Conservation (phyloP, 345 rosid species). For the Eucalyptus polyanthemos region DNA sequence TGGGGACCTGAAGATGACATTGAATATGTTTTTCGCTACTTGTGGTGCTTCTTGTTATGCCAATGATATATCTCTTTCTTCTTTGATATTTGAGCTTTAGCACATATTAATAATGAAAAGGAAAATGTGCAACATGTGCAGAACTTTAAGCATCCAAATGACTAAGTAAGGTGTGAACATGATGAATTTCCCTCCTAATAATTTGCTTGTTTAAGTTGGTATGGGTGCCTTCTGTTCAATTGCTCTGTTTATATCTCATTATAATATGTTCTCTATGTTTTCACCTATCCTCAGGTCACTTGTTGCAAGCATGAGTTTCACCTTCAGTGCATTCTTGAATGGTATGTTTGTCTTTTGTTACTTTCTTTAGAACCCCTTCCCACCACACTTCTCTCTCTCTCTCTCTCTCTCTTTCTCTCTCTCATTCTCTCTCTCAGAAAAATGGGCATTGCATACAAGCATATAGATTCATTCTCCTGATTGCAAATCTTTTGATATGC, state of each 20-base stretch:
- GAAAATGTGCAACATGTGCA: not conserved
- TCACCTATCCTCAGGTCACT: slow-evolving; percentile 31
- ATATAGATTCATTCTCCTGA: not conserved
- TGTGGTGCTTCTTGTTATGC: not conserved
- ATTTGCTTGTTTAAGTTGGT: not conserved
- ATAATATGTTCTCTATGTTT: not conserved
- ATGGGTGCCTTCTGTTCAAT: not conserved
- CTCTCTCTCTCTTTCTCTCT: not conserved
- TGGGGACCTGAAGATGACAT: not conserved
- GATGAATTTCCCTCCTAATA: not conserved
- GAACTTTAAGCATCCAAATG: not conserved
- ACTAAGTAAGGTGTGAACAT: not conserved
- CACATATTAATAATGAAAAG: not conserved
- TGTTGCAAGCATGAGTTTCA: slow-evolving; percentile 75
- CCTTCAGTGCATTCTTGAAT: slow-evolving; percentile 74
- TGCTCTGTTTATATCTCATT: not conserved
- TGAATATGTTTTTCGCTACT: not conserved
- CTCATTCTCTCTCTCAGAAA: not conserved
- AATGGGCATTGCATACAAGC: not conserved
- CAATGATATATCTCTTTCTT: not conserved
- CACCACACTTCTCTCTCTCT: not conserved
- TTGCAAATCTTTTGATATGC: not conserved
- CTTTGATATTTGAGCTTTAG: not conserved
- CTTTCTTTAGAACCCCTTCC: not conserved
- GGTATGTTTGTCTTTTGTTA: slow-evolving; percentile 15